Evolutionary conservation across 495 filamentous ascomycete species (phyloP), one percentile per base, ranked within the genome.

Genomic region (Neurospora sublineolata): DNA sequence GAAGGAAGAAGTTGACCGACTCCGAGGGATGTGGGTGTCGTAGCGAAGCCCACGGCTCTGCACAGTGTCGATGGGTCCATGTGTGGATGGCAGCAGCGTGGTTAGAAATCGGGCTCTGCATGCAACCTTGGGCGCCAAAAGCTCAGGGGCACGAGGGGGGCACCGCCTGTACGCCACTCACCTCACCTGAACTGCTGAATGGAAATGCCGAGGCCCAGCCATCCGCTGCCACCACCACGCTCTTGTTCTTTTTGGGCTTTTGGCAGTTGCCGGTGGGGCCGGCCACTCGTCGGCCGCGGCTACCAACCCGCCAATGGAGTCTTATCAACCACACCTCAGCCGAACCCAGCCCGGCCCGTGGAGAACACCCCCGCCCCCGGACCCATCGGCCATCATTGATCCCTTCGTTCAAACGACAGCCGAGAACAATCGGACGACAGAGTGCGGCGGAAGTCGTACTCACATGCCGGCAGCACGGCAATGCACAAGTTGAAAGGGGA

Each of bases 191-290:
- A 60, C 52, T 33, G 52, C 23, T 60, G n/a, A n/a, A n/a, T n/a
- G 41, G 27, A 67, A 67, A 70, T 70, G 69, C 69, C 69, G 69
- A 70, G 69, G 69, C 69, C 33, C 69, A 60, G 23, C 68, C 52
- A 60, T 60, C 20, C 39, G 12, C 12, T 40, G 39, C 12, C 39
- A 40, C 39, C 44, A 52, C 44, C 20, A 20, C 44, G 44, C 46
- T 30, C 46, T 58, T 58, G 46, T 30, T 30, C 52, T 16, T 23
- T 60, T 60, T 60, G 23, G 23, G 12, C 52, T 60, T 42, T 12
- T 60, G 52, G 52, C 52, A 60, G 52, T 60, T 60, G 52, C 52
- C 52, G 52, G 52, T 23, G 23, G 23, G 23, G 23, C 46, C 46
- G 12, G 23, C 23, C 46, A 58, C 23, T 58, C 23, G 23, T 58